Conservation (phyloP, 1,284 basidiomycete species). For the Rhodotorula sp. region DNA sequence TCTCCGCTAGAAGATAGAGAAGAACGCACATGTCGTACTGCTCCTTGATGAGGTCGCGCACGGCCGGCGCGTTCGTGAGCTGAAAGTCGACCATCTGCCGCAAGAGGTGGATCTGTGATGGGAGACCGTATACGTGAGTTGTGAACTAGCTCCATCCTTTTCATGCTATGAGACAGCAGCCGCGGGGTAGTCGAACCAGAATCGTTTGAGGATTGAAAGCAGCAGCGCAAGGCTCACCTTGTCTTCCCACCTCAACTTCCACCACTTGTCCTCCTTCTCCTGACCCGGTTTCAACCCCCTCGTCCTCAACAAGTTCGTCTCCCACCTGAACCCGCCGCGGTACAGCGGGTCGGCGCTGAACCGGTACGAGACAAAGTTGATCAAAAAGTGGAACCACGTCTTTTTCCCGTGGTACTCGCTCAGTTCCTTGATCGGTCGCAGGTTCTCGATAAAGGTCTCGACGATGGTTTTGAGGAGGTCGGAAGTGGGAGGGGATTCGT, state of each 20-base stretch:
- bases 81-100: slow-evolving; percentile 33
- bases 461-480: slow-evolving; percentile 14
- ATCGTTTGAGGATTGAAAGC: too few species aligned
- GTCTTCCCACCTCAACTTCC: slow-evolving; percentile 37
- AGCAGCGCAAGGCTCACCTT: slow-evolving; percentile 18
- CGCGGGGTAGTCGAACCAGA: too few species aligned
- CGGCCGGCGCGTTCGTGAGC: slow-evolving; percentile 3
- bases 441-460: slow-evolving; percentile 16
- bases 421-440: slow-evolving; percentile 16
- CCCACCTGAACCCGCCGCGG: slow-evolving; percentile 32
- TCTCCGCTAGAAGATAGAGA: too few species aligned
- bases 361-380: slow-evolving; percentile 34
- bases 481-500: slow-evolving; percentile 6
- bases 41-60: slow-evolving; percentile 22
- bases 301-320: slow-evolving; percentile 28
- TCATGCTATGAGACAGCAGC: too few species aligned
- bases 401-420: slow-evolving; percentile 32
- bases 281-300: slow-evolving; percentile 21
- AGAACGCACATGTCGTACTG: slow-evolving; percentile 33
- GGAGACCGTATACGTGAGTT: too few species aligned
- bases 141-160: too few species aligned
- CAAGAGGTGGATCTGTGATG: slow-evolving; percentile 26
- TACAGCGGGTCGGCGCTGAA: not conserved
- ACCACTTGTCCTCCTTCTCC: slow-evolving; percentile 34
- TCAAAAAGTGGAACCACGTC: slow-evolving; percentile 38